These are phyloP conservation scores for Paulownia fortunei DNA, from an alignment of 257 asterid species.

Conservation along the genomic window DNA sequence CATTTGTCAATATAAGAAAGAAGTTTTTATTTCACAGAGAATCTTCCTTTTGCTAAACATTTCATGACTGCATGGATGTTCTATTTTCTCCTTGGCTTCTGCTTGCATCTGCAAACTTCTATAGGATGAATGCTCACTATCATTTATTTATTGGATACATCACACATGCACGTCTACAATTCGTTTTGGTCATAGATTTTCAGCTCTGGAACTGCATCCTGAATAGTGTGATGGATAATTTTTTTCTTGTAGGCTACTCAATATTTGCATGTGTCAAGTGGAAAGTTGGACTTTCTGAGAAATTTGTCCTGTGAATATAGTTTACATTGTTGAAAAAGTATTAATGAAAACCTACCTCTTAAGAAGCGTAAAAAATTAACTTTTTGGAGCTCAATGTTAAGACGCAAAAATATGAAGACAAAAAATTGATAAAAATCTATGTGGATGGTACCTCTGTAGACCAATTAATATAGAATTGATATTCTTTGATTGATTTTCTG, in stretches of 20 bases:
- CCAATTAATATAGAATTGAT: conserved; percentile 6
- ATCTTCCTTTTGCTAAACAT: background rate
- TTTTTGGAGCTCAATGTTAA: background rate
- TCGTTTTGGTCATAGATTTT: background rate
- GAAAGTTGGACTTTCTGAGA: background rate
- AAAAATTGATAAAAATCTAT: background rate
- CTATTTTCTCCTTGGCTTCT: background rate
- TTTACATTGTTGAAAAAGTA: background rate
- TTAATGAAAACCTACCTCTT: background rate
- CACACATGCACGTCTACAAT: background rate
- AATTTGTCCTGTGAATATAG: background rate
- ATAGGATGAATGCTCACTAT: background rate
- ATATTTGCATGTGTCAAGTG: background rate
- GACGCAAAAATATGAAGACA: background rate
- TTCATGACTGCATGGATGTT: background rate
- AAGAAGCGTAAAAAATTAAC: background rate
- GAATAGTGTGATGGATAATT: background rate
- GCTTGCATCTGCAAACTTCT: background rate
- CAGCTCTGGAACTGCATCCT: background rate
- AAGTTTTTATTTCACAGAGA: background rate
- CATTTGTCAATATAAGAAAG: background rate
- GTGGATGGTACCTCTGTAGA: background rate
- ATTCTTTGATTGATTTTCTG: background rate
- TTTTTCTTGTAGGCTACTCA: background rate
- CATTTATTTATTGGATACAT: background rate